Conservation (phyloP, 768 basidiomycete genomes). For the Leccinum longicurvipes region DNA sequence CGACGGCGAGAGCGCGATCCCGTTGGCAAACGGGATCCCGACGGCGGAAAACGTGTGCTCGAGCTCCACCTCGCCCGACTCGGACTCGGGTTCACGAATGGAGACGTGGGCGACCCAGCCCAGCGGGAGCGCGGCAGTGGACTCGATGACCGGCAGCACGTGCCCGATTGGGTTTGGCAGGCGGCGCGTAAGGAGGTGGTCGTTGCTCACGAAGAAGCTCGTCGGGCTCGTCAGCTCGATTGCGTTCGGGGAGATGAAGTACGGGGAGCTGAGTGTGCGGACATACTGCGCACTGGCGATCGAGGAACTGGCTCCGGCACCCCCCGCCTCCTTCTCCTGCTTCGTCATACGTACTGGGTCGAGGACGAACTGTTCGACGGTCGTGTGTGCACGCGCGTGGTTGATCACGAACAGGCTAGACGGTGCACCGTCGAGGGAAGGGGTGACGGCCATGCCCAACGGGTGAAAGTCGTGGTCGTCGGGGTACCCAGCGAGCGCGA, state of each 20-base stretch:
- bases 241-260: slow-evolving; percentile 64
- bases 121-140: slow-evolving; percentile 53
- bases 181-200: slow-evolving; percentile 66
- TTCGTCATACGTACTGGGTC: slow-evolving; percentile 40
- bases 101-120: slow-evolving; percentile 58
- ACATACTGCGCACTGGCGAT: slow-evolving; percentile 42
- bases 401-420: slow-evolving; percentile 67
- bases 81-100: slow-evolving; percentile 26
- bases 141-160: slow-evolving; percentile 53
- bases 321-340: not conserved
- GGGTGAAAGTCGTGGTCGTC: slow-evolving; percentile 65
- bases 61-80: slow-evolving; percentile 8
- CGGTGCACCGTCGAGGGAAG: slow-evolving; percentile 42
- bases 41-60: slow-evolving; percentile 39
- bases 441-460: slow-evolving; percentile 59
- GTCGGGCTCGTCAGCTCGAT: slow-evolving; percentile 62
- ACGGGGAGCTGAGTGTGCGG: slow-evolving; percentile 56
- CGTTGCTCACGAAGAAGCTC: slow-evolving; percentile 71
- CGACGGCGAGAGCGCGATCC: slow-evolving; percentile 55
- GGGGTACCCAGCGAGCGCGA: slow-evolving; percentile 54
- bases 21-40: slow-evolving; percentile 67
- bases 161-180: slow-evolving; percentile 47
- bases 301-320: no score
- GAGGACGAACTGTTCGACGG: slow-evolving; percentile 66
- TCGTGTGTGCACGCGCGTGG: slow-evolving; percentile 58